These are phyloP conservation scores for Metarhizium anisopliae DNA, from an alignment of 2,329 filamentous ascomycete genomes.

Conservation along the genomic window DNA sequence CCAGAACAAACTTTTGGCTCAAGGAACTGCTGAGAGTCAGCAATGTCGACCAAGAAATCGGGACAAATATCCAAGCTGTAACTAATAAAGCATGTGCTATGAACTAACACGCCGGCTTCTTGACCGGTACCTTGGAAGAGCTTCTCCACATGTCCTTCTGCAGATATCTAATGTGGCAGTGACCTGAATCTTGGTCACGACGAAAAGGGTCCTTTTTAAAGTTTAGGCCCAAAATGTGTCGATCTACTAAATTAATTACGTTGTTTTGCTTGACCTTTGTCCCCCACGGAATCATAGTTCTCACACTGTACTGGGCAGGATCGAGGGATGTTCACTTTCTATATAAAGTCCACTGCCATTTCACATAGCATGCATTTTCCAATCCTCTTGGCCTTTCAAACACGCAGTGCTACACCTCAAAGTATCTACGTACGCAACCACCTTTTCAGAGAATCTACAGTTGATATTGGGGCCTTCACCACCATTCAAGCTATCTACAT, in stretches of 20 bases:
- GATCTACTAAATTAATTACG: too few species aligned
- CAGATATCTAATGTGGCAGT: too few species aligned
- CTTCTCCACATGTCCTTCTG: too few species aligned
- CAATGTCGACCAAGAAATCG: not conserved
- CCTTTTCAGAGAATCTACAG: not conserved
- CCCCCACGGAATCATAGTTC: too few species aligned
- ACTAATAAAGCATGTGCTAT: not conserved
- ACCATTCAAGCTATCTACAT: not conserved
- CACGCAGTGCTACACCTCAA: not conserved
- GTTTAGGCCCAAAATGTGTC: too few species aligned
- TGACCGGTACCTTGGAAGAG: too few species aligned
- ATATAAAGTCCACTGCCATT: too few species aligned
- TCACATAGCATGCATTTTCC: not conserved
- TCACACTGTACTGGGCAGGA: too few species aligned
- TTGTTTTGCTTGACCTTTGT: too few species aligned
- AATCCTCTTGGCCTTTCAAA: not conserved
- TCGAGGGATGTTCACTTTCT: too few species aligned
- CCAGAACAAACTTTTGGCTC: slow-evolving; percentile 23
- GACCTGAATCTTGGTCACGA: too few species aligned
- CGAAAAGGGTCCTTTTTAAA: too few species aligned
- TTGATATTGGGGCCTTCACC: not conserved
- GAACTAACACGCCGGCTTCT: not conserved
- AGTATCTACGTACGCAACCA: not conserved
- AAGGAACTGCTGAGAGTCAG: slow-evolving; percentile 9
- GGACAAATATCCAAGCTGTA: not conserved